These are phyloP conservation scores for Mycena albidolilacea DNA, from an alignment of 768 basidiomycete genomes.

Conservation along the genomic window DNA sequence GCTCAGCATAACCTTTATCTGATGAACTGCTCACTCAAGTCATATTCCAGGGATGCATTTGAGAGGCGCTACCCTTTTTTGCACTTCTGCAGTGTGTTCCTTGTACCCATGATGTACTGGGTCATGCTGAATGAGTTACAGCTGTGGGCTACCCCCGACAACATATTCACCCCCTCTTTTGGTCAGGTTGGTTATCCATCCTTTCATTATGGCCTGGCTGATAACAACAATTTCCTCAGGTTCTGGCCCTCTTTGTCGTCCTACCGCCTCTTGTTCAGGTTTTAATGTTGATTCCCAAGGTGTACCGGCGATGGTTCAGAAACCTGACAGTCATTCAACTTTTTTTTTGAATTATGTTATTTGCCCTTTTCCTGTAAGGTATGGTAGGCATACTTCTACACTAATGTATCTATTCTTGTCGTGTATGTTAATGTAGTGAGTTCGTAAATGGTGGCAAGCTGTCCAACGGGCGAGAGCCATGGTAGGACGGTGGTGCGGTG, in stretches of 20 bases:
- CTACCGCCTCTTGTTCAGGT: constrained; percentile 11
- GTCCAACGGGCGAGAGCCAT: too few species aligned
- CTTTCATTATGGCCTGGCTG: not conserved
- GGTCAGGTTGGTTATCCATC: constrained; percentile 5
- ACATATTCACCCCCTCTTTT: constrained; percentile 3
- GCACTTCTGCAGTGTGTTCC: constrained; percentile 21
- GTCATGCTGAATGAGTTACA: constrained; percentile 8
- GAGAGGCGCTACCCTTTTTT: constrained; percentile 7
- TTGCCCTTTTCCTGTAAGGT: too few species aligned
- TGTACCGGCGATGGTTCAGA: not conserved
- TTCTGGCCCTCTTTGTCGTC: constrained; percentile 13
- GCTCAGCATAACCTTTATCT: not conserved
- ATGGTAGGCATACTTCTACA: too few species aligned
- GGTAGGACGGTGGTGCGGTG: too few species aligned
- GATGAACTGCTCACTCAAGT: not conserved
- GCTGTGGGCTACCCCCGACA: constrained; percentile 1
- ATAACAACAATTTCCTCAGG: not conserved
- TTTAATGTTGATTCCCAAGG: constrained; percentile 4
- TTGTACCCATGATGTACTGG: constrained; percentile 26
- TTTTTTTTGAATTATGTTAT: too few species aligned
- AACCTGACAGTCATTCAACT: constrained; percentile 9
- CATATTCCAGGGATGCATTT: not conserved
- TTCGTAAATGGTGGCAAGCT: too few species aligned
- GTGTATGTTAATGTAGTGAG: too few species aligned
- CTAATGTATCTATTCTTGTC: too few species aligned